These are phyloP conservation scores for Oleoguttula mirabilis DNA, from an alignment of 495 filamentous ascomycete genomes.

Conservation along the genomic window DNA sequence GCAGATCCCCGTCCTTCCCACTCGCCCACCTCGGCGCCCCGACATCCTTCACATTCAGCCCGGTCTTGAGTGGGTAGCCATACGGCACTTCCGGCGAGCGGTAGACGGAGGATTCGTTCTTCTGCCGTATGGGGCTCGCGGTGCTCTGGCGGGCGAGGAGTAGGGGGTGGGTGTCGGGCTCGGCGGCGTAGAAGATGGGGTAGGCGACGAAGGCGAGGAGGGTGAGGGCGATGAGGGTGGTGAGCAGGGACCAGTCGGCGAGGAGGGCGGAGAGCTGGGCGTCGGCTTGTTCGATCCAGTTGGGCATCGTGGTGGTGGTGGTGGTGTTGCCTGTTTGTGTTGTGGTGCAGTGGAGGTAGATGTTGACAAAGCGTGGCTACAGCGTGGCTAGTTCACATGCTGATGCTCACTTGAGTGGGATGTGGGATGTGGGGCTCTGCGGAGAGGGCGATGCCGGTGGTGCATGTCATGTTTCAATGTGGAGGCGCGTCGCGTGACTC, in stretches of 20 bases:
- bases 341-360: too few relatives aligned
- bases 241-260: constrained; percentile 68
- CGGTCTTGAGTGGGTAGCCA: constrained; percentile 67
- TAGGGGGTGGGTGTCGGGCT: constrained; percentile 85
- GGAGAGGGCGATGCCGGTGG: too few relatives aligned
- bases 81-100: constrained; percentile 71
- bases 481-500: too few relatives aligned
- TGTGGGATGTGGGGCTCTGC: too few relatives aligned
- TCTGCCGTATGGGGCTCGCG: constrained; percentile 63
- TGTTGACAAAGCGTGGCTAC: too few relatives aligned
- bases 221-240: constrained; percentile 47
- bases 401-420: too few relatives aligned
- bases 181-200: constrained; percentile 46
- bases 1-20: constrained; percentile 77
- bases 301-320: too few relatives aligned
- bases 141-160: constrained; percentile 75
- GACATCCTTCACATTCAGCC: constrained; percentile 74
- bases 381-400: too few relatives aligned
- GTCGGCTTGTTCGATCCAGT: constrained; percentile 44
- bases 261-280: constrained; percentile 53
- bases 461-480: too few relatives aligned
- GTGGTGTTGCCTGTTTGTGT: too few relatives aligned
- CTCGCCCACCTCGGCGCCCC: constrained; percentile 68
- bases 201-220: constrained; percentile 54
- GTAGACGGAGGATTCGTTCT: constrained; percentile 72